Evolutionary conservation across 306 rosid genomes (phyloP).

Genomic region (Vigna radiata): DNA sequence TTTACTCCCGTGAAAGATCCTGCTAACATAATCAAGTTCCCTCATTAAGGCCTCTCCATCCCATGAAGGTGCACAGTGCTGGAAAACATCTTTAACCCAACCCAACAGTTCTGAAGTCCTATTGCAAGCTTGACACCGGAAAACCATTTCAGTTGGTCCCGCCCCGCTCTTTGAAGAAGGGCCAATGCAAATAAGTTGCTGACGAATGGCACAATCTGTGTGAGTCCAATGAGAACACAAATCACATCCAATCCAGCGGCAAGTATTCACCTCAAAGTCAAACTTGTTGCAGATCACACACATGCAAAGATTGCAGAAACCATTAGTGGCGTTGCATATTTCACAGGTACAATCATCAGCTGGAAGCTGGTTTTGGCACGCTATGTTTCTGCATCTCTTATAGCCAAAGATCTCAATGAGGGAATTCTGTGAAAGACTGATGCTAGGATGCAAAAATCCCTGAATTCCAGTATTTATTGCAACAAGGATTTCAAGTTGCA

Average conservation of each 20-base stretch:
- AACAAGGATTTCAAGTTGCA: slow-evolving; percentile 58
- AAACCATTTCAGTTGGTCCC: slow-evolving; percentile 82
- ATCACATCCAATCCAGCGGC: slow-evolving; percentile 97
- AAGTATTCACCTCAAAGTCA: slow-evolving; percentile 92
- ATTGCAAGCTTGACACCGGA: slow-evolving; percentile 87
- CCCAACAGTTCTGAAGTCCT: slow-evolving; percentile 89
- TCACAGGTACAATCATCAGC: slow-evolving; percentile 92
- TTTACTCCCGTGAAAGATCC: no score
- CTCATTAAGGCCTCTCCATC: slow-evolving; percentile 69
- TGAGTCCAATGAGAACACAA: slow-evolving; percentile 95
- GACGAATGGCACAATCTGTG: slow-evolving; percentile 92
- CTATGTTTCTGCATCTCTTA: slow-evolving; percentile 89
- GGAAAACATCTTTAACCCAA: slow-evolving; percentile 95
- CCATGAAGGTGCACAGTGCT: slow-evolving; percentile 92
- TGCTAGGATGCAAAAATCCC: slow-evolving; percentile 92
- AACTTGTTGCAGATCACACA: slow-evolving; percentile 92
- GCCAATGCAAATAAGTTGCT: slow-evolving; percentile 77
- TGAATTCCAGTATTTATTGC: slow-evolving; percentile 83
- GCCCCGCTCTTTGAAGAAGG: slow-evolving; percentile 70
- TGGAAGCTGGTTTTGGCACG: slow-evolving; percentile 88
- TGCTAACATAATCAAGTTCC: no score
- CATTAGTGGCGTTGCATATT: slow-evolving; percentile 75
- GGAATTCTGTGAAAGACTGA: slow-evolving; percentile 79
- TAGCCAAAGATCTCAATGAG: slow-evolving; percentile 82
- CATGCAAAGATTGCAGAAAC: slow-evolving; percentile 97